Conservation (phyloP, 2,329 filamentous ascomycete genomes). For the Cercospora sp. region DNA sequence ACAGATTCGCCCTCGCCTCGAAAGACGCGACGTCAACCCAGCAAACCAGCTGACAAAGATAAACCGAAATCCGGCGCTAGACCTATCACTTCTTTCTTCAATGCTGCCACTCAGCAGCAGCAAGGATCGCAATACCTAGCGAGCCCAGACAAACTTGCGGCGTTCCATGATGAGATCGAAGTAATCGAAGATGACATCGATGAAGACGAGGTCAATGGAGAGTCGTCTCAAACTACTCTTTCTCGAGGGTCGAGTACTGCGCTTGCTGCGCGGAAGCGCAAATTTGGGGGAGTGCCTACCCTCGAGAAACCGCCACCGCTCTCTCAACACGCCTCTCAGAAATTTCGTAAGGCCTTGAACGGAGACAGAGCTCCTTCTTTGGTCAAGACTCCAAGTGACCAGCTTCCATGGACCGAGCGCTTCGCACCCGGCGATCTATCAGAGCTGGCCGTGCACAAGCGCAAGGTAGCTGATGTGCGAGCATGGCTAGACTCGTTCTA, state of each 20-base stretch:
- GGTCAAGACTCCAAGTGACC: constrained; percentile 50
- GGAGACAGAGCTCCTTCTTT: constrained; percentile 39
- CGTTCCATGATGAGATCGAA: constrained; percentile 30
- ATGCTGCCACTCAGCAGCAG: constrained; percentile 45
- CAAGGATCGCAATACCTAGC: constrained; percentile 40
- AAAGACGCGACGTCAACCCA: constrained; percentile 25
- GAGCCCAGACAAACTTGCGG: constrained; percentile 44
- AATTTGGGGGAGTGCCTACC: constrained; percentile 27
- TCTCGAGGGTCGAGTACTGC: constrained; percentile 39
- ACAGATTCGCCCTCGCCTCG: constrained; percentile 16
- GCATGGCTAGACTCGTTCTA: constrained; percentile 78
- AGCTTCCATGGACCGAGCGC: constrained; percentile 81
- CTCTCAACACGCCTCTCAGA: constrained; percentile 41
- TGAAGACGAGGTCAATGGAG: constrained; percentile 26
- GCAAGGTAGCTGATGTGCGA: constrained; percentile 83
- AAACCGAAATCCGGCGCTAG: constrained; percentile 41
- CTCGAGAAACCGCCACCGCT: constrained; percentile 21
- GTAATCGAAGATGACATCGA: constrained; percentile 38
- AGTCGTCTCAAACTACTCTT: constrained; percentile 22
- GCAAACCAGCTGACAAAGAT: constrained; percentile 37
- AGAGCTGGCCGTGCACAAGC: constrained; percentile 92
- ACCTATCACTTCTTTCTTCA: constrained; percentile 53
- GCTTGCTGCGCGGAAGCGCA: constrained; percentile 40
- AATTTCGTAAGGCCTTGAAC: constrained; percentile 46
- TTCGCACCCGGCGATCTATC: constrained; percentile 74